These are phyloP conservation scores for Alternaria ventricosa DNA, from an alignment of 2,329 filamentous ascomycete genomes.

Conservation along the genomic window DNA sequence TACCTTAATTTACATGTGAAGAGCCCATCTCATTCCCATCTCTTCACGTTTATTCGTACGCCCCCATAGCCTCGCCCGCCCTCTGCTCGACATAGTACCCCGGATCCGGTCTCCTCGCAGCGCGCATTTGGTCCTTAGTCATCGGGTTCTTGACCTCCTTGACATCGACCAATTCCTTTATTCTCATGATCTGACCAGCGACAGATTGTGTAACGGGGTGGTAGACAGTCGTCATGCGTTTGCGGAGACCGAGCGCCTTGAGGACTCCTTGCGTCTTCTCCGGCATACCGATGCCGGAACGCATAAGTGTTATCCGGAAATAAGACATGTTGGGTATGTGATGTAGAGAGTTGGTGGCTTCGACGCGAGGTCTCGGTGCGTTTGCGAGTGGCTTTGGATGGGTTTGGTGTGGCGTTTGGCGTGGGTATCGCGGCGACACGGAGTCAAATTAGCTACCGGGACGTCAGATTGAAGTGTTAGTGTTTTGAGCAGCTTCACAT, in stretches of 20 bases:
- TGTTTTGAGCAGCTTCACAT: neutral
- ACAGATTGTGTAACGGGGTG: slow-evolving; percentile 81
- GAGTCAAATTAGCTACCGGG: neutral
- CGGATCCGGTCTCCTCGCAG: slow-evolving; percentile 73
- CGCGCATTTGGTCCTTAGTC: slow-evolving; percentile 72
- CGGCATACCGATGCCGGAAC: slow-evolving; percentile 85
- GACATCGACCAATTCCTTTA: slow-evolving; percentile 89
- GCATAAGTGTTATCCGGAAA: slow-evolving; percentile 91
- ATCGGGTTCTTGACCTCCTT: slow-evolving; percentile 73
- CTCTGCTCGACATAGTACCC: slow-evolving; percentile 80
- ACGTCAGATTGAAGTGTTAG: neutral
- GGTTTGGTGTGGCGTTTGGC: neutral
- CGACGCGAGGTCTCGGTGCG: neutral
- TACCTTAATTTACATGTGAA: neutral
- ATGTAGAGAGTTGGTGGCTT: neutral
- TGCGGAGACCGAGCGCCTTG: slow-evolving; percentile 81
- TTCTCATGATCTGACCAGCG: slow-evolving; percentile 89
- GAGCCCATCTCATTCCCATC: neutral
- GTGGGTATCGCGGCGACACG: neutral
- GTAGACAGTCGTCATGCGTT: slow-evolving; percentile 86
- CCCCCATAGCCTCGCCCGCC: slow-evolving; percentile 28
- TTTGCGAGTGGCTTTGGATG: neutral
- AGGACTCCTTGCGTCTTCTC: slow-evolving; percentile 80
- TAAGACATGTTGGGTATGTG: slow-evolving; percentile 65
- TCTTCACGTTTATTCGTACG: slow-evolving; percentile 10